Percentiles rank a stretch among this genome's conserved stretches.
Evolutionary conservation across 768 basidiomycete genomes (phyloP).

Genomic region (Suillus clintonianus): DNA sequence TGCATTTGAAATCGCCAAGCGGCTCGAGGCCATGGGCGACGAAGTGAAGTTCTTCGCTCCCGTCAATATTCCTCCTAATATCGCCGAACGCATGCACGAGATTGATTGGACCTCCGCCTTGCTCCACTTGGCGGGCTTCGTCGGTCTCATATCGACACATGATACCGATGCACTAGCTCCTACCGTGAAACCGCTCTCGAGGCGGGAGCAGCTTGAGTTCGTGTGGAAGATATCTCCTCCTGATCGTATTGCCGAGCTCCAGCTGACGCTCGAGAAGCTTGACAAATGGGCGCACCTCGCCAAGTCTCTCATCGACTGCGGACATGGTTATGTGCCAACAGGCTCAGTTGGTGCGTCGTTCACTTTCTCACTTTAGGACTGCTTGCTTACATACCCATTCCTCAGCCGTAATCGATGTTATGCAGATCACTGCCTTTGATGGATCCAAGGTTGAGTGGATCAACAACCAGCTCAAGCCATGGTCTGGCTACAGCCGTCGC

Average conservation of each 20-base stretch:
- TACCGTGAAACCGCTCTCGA: constrained; percentile 17
- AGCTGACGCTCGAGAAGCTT: constrained; percentile 24
- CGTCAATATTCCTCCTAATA: constrained; percentile 38
- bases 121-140: constrained; percentile 43
- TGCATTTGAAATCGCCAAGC: constrained; percentile 38
- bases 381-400: constrained; percentile 4
- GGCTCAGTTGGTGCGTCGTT: constrained; percentile 26
- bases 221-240: constrained; percentile 30
- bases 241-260: constrained; percentile 26
- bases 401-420: constrained; percentile 21
- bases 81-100: constrained; percentile 42
- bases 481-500: constrained; percentile 10
- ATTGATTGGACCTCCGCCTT: constrained; percentile 41
- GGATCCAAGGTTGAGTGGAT: constrained; percentile 32
- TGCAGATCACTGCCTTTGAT: constrained; percentile 26
- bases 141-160: constrained; percentile 33
- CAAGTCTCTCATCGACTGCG: constrained; percentile 31
- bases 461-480: constrained; percentile 28
- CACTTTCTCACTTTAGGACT: not conserved
- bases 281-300: constrained; percentile 31
- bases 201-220: constrained; percentile 23
- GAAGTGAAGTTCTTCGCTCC: constrained; percentile 34
- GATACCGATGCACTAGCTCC: constrained; percentile 22
- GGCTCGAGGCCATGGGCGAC: constrained; percentile 29
- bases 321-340: constrained; percentile 23